Conservation (phyloP, 306 rosid species). For the Leucaena leucocephala region DNA sequence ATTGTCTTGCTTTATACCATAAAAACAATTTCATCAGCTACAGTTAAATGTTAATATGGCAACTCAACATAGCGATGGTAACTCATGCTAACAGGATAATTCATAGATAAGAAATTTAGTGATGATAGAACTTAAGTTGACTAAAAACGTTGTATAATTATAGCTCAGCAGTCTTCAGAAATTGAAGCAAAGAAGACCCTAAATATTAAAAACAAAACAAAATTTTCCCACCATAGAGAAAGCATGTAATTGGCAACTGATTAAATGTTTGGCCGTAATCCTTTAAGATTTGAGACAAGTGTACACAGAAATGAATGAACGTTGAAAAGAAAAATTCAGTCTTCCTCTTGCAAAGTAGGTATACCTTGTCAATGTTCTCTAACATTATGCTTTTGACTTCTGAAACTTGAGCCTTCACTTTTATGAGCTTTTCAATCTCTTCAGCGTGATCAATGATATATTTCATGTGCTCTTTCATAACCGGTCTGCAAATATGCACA, state of each 20-base stretch:
- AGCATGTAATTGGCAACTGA: slow-evolving; percentile 11
- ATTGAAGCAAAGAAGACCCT: slow-evolving; percentile 26
- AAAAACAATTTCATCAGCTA: slow-evolving; percentile 9
- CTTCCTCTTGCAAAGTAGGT: neutral
- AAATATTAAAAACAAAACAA: neutral
- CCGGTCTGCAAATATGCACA: slow-evolving; percentile 58
- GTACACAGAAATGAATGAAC: slow-evolving; percentile 10
- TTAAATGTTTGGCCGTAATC: slow-evolving; percentile 17
- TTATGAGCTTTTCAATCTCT: slow-evolving; percentile 84
- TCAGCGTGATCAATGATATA: slow-evolving; percentile 87
- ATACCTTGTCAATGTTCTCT: slow-evolving; percentile 72
- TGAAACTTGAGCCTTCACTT: slow-evolving; percentile 94
- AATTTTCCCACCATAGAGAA: neutral
- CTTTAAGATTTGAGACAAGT: neutral
- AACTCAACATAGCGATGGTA: slow-evolving; percentile 29
- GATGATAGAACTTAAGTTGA: neutral
- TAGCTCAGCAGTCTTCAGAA: neutral
- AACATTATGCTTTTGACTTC: slow-evolving; percentile 92
- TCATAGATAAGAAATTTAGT: neutral
- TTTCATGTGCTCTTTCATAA: slow-evolving; percentile 95
- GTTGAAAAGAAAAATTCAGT: neutral
- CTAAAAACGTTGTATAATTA: neutral
- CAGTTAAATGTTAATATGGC: neutral
- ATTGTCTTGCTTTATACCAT: neutral
- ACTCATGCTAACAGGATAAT: neutral